Evolutionary conservation across 2,329 filamentous ascomycete species (phyloP).

Genomic region (Clonostachys byssicola): DNA sequence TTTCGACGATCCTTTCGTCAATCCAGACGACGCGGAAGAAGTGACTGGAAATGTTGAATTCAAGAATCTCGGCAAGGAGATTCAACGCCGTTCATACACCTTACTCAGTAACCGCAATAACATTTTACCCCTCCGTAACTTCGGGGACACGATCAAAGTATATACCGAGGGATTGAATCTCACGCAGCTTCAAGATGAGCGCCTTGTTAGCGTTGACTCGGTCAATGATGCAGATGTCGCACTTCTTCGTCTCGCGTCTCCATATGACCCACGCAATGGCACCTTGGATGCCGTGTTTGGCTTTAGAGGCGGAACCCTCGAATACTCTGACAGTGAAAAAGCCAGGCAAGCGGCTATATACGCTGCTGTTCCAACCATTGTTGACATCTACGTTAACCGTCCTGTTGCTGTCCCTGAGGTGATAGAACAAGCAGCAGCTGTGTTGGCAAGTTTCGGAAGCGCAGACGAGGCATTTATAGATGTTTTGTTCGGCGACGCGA

Average conservation of each 20-base stretch:
- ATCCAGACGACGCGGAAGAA: slow-evolving; percentile 30
- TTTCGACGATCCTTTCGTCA: slow-evolving; percentile 46
- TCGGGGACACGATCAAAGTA: slow-evolving; percentile 6
- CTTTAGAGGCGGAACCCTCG: slow-evolving; percentile 27
- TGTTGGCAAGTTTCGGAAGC: slow-evolving; percentile 32
- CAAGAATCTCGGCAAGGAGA: slow-evolving; percentile 14
- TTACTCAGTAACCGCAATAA: slow-evolving; percentile 14
- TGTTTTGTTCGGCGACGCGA: slow-evolving; percentile 27
- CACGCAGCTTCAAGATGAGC: slow-evolving; percentile 7
- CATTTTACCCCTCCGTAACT: slow-evolving; percentile 8
- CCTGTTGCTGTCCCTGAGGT: slow-evolving; percentile 36
- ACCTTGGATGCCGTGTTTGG: slow-evolving; percentile 24
- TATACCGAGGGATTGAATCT: slow-evolving; percentile 11
- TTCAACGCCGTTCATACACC: slow-evolving; percentile 17
- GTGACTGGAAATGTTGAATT: slow-evolving; percentile 40
- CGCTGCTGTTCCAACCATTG: slow-evolving; percentile 27
- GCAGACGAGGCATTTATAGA: slow-evolving; percentile 33
- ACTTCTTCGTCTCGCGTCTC: slow-evolving; percentile 29
- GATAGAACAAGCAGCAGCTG: slow-evolving; percentile 24
- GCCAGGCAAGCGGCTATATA: slow-evolving; percentile 22
- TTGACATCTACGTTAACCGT: slow-evolving; percentile 34
- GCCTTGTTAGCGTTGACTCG: slow-evolving; percentile 20
- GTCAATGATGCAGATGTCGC: slow-evolving; percentile 32
- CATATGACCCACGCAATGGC: slow-evolving; percentile 11
- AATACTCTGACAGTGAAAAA: slow-evolving; percentile 22